A percentile compares a stretch with the other conserved stretches of the same genome.
Evolutionary conservation across 208 protist species (phyloP).

Genomic region (Endotrypanum monterogeii): DNA sequence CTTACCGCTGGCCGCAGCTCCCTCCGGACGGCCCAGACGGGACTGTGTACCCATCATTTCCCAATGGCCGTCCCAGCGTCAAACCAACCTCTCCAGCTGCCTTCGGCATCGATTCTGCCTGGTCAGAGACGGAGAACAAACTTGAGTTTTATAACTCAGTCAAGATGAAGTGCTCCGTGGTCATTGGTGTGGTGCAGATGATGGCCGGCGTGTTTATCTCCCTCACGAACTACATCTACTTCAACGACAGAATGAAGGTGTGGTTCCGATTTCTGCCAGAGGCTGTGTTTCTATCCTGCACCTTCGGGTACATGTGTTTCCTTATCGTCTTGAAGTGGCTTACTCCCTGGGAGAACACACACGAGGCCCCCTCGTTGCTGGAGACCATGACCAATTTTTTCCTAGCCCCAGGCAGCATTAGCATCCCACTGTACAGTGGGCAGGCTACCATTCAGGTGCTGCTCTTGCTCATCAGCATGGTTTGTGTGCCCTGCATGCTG

Average conservation of each 20-base stretch:
- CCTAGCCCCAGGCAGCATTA: slow-evolving; percentile 82
- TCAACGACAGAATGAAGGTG: slow-evolving; percentile 82
- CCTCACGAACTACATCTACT: slow-evolving; percentile 93
- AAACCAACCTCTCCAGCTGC: slow-evolving; percentile 47
- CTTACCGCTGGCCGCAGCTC: slow-evolving; percentile 60
- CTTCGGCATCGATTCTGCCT: slow-evolving; percentile 88
- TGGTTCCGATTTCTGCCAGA: slow-evolving; percentile 95
- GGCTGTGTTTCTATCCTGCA: slow-evolving; percentile 94
- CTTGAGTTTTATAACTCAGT: slow-evolving; percentile 98
- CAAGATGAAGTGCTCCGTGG: slow-evolving; percentile 99
- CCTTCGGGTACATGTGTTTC: slow-evolving; percentile 97
- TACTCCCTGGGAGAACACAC: slow-evolving; percentile 86
- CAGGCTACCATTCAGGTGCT: slow-evolving; percentile 86
- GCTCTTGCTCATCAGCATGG: slow-evolving; percentile 74
- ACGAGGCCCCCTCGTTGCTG: slow-evolving; percentile 85
- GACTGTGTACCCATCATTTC: slow-evolving; percentile 37
- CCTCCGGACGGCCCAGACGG: slow-evolving; percentile 76
- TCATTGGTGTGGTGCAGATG: slow-evolving; percentile 98
- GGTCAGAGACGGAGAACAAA: slow-evolving; percentile 95
- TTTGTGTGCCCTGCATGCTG: slow-evolving; percentile 85
- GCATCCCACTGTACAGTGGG: slow-evolving; percentile 67
- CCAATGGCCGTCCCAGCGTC: slow-evolving; percentile 45
- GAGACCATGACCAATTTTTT: slow-evolving; percentile 96
- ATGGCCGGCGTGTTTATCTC: slow-evolving; percentile 93
- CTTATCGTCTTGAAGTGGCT: slow-evolving; percentile 98